Percentiles rank a stretch among this genome's conserved stretches.
Conservation (phyloP, 1,139 yeast species). For the Yamadazyma aaseri region DNA sequence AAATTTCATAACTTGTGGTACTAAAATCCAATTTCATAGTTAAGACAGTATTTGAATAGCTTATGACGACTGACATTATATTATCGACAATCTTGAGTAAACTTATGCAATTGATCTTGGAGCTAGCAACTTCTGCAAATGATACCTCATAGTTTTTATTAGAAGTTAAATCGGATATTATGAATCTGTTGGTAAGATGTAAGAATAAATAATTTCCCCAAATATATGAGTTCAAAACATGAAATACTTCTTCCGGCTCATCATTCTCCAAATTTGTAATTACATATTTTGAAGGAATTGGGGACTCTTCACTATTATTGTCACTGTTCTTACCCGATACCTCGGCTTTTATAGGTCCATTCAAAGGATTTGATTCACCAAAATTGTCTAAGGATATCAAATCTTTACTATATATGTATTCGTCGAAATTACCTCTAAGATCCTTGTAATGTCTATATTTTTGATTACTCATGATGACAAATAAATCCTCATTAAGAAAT, state of each 20-base stretch:
- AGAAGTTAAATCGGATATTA: constrained; percentile 26
- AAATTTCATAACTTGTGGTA: constrained; percentile 22
- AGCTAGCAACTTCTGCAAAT: constrained; percentile 19
- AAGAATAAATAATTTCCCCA: constrained; percentile 34
- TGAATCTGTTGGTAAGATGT: constrained; percentile 25
- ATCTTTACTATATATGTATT: constrained; percentile 38
- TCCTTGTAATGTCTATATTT: constrained; percentile 65
- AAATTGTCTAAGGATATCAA: constrained; percentile 33
- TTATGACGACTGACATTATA: constrained; percentile 23
- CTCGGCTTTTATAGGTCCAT: no score
- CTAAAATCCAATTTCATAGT: constrained; percentile 27
- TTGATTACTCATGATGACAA: constrained; percentile 59
- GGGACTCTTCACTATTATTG: not conserved
- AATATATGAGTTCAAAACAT: constrained; percentile 21
- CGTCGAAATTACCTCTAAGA: constrained; percentile 65
- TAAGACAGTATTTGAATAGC: constrained; percentile 30
- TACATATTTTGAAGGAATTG: constrained; percentile 7
- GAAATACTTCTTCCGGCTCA: constrained; percentile 29
- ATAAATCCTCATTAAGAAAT: constrained; percentile 55
- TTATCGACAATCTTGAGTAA: constrained; percentile 10
- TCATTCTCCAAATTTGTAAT: constrained; percentile 38
- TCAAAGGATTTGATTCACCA: constrained; percentile 25
- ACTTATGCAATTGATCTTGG: constrained; percentile 18
- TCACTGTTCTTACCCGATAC: not conserved
- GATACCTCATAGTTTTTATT: constrained; percentile 28